A percentile compares a stretch with the other conserved stretches of the same genome.
phyloP scores from a whole-genome alignment of 768 basidiomycete species.

The Boletus tomentosulus region DNA sequence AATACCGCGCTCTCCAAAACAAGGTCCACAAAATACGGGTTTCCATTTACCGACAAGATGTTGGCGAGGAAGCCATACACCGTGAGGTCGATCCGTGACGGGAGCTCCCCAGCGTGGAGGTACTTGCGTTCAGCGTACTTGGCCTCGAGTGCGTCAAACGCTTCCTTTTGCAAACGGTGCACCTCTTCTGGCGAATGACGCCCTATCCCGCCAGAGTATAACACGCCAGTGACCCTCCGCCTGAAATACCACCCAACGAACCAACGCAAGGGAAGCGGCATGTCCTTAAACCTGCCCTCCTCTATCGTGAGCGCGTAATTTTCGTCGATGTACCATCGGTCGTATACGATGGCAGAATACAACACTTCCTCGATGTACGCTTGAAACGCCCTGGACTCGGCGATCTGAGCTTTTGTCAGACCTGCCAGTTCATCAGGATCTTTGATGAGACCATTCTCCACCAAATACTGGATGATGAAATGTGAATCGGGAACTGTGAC shows the following conservation, averaged over 20 bases:
- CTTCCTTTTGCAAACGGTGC: slow-evolving; percentile 27
- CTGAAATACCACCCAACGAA: slow-evolving; percentile 21
- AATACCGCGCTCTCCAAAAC: slow-evolving; percentile 19
- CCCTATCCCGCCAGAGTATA: slow-evolving; percentile 27
- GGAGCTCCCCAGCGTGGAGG: slow-evolving; percentile 25
- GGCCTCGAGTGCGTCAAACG: slow-evolving; percentile 27
- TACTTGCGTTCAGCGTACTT: slow-evolving; percentile 23
- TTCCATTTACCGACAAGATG: slow-evolving; percentile 14
- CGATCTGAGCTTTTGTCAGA: slow-evolving; percentile 25
- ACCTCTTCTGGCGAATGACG: slow-evolving; percentile 33
- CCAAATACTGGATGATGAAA: slow-evolving; percentile 31
- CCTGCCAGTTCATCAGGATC: slow-evolving; percentile 28
- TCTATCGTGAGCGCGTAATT: slow-evolving; percentile 18
- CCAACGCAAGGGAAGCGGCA: slow-evolving; percentile 18
- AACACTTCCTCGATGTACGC: slow-evolving; percentile 30
- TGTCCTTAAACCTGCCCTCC: slow-evolving; percentile 12
- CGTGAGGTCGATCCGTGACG: slow-evolving; percentile 29
- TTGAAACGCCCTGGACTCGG: slow-evolving; percentile 34
- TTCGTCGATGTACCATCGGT: slow-evolving; percentile 29
- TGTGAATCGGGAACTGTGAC: slow-evolving; percentile 29
- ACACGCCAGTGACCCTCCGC: slow-evolving; percentile 11
- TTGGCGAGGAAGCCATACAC: slow-evolving; percentile 32
- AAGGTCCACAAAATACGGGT: slow-evolving; percentile 26
- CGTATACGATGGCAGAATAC: slow-evolving; percentile 26
- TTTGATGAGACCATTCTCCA: slow-evolving; percentile 19